These are phyloP conservation scores for Colletotrichum sp. DNA, from an alignment of 2,329 filamentous ascomycete genomes.

Conservation along the genomic window DNA sequence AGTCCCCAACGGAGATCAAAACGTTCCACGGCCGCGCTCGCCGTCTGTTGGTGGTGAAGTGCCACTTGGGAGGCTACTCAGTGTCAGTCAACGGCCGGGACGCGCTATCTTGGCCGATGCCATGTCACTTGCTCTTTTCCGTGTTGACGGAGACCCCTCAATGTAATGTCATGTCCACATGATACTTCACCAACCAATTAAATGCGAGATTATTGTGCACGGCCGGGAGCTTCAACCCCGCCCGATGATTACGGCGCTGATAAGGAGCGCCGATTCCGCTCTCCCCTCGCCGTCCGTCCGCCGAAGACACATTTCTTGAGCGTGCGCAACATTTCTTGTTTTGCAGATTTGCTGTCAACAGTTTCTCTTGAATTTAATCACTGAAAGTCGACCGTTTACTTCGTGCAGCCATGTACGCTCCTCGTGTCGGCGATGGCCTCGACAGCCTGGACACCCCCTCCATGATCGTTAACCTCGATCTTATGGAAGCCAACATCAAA, in stretches of 20 bases:
- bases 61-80: not conserved
- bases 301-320: not conserved
- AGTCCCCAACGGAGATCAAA: not conserved
- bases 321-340: too few species aligned
- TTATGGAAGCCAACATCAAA: slow-evolving; percentile 55
- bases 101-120: not conserved
- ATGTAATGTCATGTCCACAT: not conserved
- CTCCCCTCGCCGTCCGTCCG: not conserved
- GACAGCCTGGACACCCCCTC: slow-evolving; percentile 55
- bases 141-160: not conserved
- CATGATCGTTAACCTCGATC: slow-evolving; percentile 58
- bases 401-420: not conserved
- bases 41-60: not conserved
- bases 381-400: not conserved
- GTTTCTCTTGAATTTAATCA: not conserved
- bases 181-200: not conserved
- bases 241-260: not conserved
- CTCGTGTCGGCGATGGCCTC: not conserved
- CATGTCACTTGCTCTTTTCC: not conserved
- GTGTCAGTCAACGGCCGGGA: not conserved
- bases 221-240: not conserved
- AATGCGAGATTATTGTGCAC: not conserved
- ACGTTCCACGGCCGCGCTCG: not conserved
- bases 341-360: too few species aligned
- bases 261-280: not conserved